Evolutionary conservation across 1,139 yeast genomes (phyloP).

Genomic region (Debaryomycetaceae sp.): DNA sequence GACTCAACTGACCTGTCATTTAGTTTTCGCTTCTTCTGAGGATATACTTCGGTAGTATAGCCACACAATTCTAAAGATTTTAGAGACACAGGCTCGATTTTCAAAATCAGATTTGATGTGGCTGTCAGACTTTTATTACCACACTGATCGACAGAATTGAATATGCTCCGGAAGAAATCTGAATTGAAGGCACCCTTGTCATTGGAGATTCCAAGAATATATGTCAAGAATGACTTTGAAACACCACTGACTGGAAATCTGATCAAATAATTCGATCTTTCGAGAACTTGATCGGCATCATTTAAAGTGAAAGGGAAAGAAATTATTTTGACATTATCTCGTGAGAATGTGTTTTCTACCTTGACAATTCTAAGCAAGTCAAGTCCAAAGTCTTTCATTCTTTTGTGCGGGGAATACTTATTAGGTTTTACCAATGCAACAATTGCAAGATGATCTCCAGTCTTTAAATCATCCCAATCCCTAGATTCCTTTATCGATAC

Average conservation of each 20-base stretch:
- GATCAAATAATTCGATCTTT: conserved; percentile 7
- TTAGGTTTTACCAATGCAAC: conserved; percentile 30
- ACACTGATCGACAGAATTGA: no score
- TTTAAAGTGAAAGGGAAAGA: background rate
- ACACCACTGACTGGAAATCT: conserved; percentile 1
- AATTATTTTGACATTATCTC: conserved; percentile 1
- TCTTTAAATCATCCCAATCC: conserved; percentile 1
- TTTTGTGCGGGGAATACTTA: conserved; percentile 17
- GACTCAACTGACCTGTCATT: background rate
- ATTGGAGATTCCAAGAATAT: no score
- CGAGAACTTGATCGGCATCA: conserved; percentile 2
- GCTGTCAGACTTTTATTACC: no score
- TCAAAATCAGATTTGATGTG: no score
- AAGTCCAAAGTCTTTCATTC: conserved; percentile 26
- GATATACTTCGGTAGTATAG: no score
- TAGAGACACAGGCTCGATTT: no score
- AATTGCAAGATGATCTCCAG: conserved; percentile 11
- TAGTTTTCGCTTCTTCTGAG: background rate
- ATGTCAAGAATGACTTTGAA: no score
- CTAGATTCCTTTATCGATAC: conserved; percentile 1
- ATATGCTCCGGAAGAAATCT: no score
- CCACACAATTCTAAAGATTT: no score
- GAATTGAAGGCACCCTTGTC: no score
- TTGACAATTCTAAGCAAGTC: conserved; percentile 12
- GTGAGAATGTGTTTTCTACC: conserved; percentile 4